A percentile compares a stretch with the other conserved stretches of the same genome.
phyloP scores from a whole-genome alignment of 441 rosid species.

The Manihot esculenta region DNA sequence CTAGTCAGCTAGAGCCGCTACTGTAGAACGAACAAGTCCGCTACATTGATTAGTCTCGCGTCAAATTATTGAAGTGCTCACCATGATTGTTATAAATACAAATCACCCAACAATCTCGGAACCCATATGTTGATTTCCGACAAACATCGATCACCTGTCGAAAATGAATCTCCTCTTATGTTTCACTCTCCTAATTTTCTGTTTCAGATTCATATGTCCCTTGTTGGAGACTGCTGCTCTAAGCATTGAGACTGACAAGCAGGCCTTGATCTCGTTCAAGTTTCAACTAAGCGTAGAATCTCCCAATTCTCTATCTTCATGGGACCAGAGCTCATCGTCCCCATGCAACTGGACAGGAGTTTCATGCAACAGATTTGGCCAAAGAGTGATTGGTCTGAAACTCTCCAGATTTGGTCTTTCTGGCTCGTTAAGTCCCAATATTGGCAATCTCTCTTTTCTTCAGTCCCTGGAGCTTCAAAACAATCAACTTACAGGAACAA shows the following conservation, averaged over 20 bases:
- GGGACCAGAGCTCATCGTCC: slow-evolving; percentile 40
- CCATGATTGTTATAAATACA: too few species aligned
- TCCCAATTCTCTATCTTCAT: slow-evolving; percentile 32
- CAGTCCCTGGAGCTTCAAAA: slow-evolving; percentile 43
- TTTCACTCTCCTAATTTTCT: neutral
- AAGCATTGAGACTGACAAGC: slow-evolving; percentile 38
- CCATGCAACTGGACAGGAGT: slow-evolving; percentile 58
- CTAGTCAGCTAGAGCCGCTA: too few species aligned
- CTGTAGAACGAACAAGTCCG: too few species aligned
- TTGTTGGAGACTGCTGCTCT: slow-evolving; percentile 20
- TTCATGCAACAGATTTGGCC: slow-evolving; percentile 28
- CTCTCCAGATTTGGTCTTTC: slow-evolving; percentile 23
- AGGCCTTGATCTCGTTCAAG: slow-evolving; percentile 42
- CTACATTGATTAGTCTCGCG: too few species aligned
- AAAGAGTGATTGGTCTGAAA: slow-evolving; percentile 32
- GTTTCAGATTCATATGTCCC: neutral
- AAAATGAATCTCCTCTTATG: neutral
- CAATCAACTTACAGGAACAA: slow-evolving; percentile 39
- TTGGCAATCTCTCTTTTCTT: slow-evolving; percentile 51
- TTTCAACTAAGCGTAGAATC: slow-evolving; percentile 30
- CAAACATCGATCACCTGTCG: neutral
- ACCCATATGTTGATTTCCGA: neutral
- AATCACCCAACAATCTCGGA: too few species aligned
- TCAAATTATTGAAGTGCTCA: too few species aligned
- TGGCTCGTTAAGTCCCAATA: slow-evolving; percentile 44